phyloP scores from a whole-genome alignment of 1,139 yeast genomes.

The Taphrina deformans region DNA sequence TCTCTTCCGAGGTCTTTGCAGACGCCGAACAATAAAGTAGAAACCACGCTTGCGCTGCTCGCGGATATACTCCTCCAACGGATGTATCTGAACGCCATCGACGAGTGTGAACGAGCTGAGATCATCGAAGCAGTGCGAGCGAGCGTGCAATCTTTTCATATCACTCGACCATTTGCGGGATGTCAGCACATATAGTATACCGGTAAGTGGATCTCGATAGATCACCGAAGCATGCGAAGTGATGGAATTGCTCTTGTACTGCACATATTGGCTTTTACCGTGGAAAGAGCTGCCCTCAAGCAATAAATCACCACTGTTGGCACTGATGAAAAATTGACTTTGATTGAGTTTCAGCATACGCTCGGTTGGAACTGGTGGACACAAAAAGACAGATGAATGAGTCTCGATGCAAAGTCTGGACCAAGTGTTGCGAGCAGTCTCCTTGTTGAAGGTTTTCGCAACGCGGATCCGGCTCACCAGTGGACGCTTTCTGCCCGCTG shows the following conservation, averaged over 20 bases:
- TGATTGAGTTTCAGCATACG: conserved; percentile 14
- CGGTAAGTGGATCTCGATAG: conserved; percentile 12
- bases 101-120: neutral
- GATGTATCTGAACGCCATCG: conserved; percentile 29
- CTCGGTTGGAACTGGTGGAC: neutral
- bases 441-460: neutral
- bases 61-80: conserved; percentile 5
- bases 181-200: conserved; percentile 9
- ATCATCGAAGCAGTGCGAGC: conserved; percentile 1
- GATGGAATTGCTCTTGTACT: conserved; percentile 5
- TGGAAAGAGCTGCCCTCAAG: conserved; percentile 14
- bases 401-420: neutral
- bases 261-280: conserved; percentile 2
- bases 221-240: conserved; percentile 16
- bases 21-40: conserved; percentile 14
- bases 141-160: neutral
- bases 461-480: neutral
- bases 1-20: neutral
- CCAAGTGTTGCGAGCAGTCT: conserved; percentile 4
- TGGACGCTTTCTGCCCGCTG: neutral
- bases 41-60: conserved; percentile 5
- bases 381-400: neutral
- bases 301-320: conserved; percentile 21
- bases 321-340: neutral
- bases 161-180: conserved; percentile 20